Percentiles rank a stretch among this genome's conserved stretches.
These are phyloP conservation scores for Datura wrightii DNA, from an alignment of 257 asterid species.

Conservation along the genomic window DNA sequence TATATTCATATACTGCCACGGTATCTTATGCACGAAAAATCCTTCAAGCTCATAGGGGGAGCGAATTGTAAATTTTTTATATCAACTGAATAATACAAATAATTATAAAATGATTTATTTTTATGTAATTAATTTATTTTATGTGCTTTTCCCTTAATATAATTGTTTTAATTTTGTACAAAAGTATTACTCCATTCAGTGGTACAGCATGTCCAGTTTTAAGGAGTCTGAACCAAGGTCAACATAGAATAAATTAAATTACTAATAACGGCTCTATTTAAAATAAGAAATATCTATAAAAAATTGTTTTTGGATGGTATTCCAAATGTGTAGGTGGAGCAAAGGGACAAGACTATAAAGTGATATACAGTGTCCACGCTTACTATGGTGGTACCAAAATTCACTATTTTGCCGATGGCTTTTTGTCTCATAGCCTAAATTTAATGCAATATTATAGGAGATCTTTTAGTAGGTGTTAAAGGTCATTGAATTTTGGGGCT, in stretches of 20 bases:
- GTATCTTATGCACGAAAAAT: too few relatives aligned
- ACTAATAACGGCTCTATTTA: not conserved
- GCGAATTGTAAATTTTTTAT: too few relatives aligned
- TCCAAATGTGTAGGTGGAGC: constrained; percentile 6
- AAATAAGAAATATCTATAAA: not conserved
- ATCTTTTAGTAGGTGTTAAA: not conserved
- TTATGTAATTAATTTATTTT: too few relatives aligned
- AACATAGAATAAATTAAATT: not conserved
- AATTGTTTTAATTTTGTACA: too few relatives aligned
- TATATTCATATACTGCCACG: too few relatives aligned
- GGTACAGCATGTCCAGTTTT: not conserved
- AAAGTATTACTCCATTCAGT: not conserved
- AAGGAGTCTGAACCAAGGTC: not conserved
- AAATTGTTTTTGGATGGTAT: not conserved
- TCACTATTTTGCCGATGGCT: not conserved
- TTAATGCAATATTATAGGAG: not conserved
- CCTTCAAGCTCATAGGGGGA: too few relatives aligned
- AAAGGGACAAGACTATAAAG: not conserved
- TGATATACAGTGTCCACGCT: not conserved
- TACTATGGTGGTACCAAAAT: not conserved
- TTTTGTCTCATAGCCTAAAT: constrained; percentile 15
- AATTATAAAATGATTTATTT: too few relatives aligned
- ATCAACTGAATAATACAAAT: too few relatives aligned
- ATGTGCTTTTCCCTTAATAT: too few relatives aligned
- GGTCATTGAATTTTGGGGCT: not conserved